Percentiles rank a stretch among this genome's conserved stretches.
phyloP scores from a whole-genome alignment of 768 basidiomycete species.

The Polyporus arcularius region DNA sequence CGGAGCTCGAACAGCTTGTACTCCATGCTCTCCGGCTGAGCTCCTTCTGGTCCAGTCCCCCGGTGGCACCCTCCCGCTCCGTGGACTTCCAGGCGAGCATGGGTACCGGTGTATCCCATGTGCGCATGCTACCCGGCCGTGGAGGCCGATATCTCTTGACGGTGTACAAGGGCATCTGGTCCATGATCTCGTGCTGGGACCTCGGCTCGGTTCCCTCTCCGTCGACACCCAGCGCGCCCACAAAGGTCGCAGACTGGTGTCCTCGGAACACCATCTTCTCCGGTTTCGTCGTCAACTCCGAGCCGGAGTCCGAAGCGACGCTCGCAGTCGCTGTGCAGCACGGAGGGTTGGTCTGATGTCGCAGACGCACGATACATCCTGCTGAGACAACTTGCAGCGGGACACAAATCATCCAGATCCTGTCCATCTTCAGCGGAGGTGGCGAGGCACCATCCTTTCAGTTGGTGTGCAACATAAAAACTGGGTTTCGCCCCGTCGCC shows the following conservation, averaged over 20 bases:
- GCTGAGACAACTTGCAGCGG: slow-evolving; percentile 15
- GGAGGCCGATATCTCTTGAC: slow-evolving; percentile 49
- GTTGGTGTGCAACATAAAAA: slow-evolving; percentile 28
- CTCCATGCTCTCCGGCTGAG: slow-evolving; percentile 48
- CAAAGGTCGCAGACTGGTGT: slow-evolving; percentile 47
- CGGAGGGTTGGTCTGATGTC: slow-evolving; percentile 17
- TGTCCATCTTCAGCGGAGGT: slow-evolving; percentile 27
- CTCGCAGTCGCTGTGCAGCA: slow-evolving; percentile 49
- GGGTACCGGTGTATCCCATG: slow-evolving; percentile 48
- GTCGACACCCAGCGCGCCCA: not conserved
- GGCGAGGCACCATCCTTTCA: not conserved
- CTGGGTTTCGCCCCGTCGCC: slow-evolving; percentile 46
- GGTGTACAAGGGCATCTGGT: slow-evolving; percentile 64
- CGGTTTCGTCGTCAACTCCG: slow-evolving; percentile 51
- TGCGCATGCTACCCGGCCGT: slow-evolving; percentile 53
- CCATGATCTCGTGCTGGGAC: slow-evolving; percentile 56
- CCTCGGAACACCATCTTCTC: slow-evolving; percentile 51
- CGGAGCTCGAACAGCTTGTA: slow-evolving; percentile 48
- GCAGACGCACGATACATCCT: not conserved
- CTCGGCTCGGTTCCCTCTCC: slow-evolving; percentile 21
- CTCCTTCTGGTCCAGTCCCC: slow-evolving; percentile 45
- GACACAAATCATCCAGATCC: slow-evolving; percentile 30
- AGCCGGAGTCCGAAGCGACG: slow-evolving; percentile 43
- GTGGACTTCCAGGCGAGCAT: slow-evolving; percentile 30
- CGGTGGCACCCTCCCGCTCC: slow-evolving; percentile 1